These are phyloP conservation scores for Penicillium sp. DNA, from an alignment of 2,329 filamentous ascomycete genomes.

Conservation along the genomic window DNA sequence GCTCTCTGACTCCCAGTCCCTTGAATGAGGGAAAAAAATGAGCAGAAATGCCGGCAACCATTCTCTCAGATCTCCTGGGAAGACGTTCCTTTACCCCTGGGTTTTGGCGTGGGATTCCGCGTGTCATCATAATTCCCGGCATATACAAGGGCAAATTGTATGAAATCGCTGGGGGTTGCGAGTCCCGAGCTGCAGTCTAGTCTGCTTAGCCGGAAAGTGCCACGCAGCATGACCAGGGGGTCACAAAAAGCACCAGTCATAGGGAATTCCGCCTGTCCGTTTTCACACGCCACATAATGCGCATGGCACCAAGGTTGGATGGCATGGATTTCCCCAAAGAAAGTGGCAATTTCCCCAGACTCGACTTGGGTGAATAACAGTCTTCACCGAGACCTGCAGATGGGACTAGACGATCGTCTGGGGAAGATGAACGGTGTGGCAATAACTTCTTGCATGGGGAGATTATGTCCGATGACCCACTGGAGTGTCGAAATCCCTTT, in stretches of 20 bases:
- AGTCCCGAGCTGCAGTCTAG: constrained; percentile 1
- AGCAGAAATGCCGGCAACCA: not conserved
- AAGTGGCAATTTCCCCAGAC: constrained; percentile 14
- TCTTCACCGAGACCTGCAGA: constrained; percentile 12
- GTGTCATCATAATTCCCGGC: constrained; percentile 11
- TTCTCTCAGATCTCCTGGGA: not conserved
- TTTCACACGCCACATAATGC: constrained; percentile 13
- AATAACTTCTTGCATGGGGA: not conserved
- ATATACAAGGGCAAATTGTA: constrained; percentile 5
- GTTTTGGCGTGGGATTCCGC: not conserved
- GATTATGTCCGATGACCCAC: not conserved
- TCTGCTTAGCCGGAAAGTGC: constrained; percentile 10
- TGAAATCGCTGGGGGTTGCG: not conserved
- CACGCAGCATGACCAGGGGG: constrained; percentile 16
- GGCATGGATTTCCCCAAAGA: constrained; percentile 7
- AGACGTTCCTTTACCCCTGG: not conserved
- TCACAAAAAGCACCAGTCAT: constrained; percentile 3
- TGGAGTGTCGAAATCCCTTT: not conserved
- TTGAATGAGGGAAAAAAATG: not conserved
- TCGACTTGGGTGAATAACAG: not conserved
- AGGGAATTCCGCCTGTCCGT: constrained; percentile 13
- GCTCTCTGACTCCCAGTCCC: not conserved
- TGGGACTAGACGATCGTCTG: constrained; percentile 12
- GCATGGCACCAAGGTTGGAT: not conserved
- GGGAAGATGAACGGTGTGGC: constrained; percentile 3